These are phyloP conservation scores for Mucuna pruriens DNA, from an alignment of 306 rosid genomes.

Conservation along the genomic window DNA sequence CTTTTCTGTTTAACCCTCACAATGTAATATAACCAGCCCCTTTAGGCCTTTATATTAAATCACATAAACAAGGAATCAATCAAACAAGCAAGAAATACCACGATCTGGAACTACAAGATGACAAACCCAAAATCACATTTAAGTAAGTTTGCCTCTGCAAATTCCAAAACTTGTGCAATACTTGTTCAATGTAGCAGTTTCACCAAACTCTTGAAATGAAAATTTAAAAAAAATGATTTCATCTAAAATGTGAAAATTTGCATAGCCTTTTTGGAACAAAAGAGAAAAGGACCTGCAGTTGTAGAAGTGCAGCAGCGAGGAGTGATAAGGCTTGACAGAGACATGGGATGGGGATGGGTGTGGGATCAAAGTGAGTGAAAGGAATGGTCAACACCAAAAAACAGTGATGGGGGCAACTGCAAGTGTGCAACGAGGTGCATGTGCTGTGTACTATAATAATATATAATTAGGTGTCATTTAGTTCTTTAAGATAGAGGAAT, in stretches of 20 bases:
- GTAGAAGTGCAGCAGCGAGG: conserved; percentile 35
- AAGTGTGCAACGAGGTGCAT: background rate
- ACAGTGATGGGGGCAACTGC: too few species aligned
- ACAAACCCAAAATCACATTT: background rate
- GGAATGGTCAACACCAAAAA: background rate
- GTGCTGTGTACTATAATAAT: background rate
- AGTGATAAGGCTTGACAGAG: conserved; percentile 36
- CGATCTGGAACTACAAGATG: background rate
- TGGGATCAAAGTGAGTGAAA: background rate
- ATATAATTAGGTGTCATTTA: too few species aligned
- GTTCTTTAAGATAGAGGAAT: too few species aligned
- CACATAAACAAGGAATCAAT: background rate
- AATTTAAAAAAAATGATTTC: background rate
- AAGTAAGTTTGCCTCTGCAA: background rate
- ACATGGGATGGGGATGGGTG: too few species aligned
- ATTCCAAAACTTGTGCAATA: background rate
- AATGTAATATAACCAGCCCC: background rate
- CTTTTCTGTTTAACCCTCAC: background rate
- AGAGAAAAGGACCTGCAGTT: conserved; percentile 40
- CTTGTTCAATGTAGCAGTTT: background rate
- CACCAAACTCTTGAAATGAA: background rate
- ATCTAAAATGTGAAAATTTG: background rate
- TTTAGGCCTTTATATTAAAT: background rate
- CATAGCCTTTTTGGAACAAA: background rate
- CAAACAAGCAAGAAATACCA: background rate